Base-by-base conservation (phyloP, 352 stramenopile genomes). In the Pythium plurisporium region DNA sequence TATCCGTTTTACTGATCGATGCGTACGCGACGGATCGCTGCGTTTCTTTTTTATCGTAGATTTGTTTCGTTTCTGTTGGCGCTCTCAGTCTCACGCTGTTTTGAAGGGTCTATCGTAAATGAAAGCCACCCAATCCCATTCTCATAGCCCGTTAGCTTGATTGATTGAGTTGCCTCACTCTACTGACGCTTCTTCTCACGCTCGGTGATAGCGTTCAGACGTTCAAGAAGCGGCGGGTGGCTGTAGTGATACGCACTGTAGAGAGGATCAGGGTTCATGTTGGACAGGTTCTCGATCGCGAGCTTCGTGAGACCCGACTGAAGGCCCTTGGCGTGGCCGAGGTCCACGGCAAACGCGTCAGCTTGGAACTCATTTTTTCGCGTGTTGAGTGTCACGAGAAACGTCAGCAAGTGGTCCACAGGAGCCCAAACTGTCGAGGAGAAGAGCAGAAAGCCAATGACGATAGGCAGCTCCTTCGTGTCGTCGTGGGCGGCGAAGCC, bases 181-280 rank as follows among this genome's bases (percentile, higher is more conserved):
- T 60, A 87, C 65, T 81, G 55, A 20, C 65, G 67, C 58, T 90
- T 89, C 70, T 87, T 88, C 14, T 69, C 75, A 34, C 74, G 63
- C 4, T 55, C 63, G 1, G 70, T 70, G 55, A 99, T 98, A n/a
- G 94, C 95, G 38, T 82, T 87, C 8, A 99, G 77, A 14, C 97
- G 85, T 69, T 99, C 94, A 4, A 99, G 82, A 30, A 99, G 75
- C 37, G 96, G 94, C 30, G 97, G 97, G 72, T 99, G 97, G 64
- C 80, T 97, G 77, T 99, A 98, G 79, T 99, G 96, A 68, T 98
- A 98, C 12, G 86, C 90, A 30, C 83, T 96, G 76, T 98, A 99
- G 62, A 94, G 86, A 52, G 49, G 61, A 74, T 99, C 96, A 34
- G 93, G 89, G 67, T 96, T 97, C 91, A 99, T 98, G 65, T 98